Evolutionary conservation across 768 basidiomycete species (phyloP), one percentile per base, ranked within the genome.

Genomic region (Mycena chlorophos): DNA sequence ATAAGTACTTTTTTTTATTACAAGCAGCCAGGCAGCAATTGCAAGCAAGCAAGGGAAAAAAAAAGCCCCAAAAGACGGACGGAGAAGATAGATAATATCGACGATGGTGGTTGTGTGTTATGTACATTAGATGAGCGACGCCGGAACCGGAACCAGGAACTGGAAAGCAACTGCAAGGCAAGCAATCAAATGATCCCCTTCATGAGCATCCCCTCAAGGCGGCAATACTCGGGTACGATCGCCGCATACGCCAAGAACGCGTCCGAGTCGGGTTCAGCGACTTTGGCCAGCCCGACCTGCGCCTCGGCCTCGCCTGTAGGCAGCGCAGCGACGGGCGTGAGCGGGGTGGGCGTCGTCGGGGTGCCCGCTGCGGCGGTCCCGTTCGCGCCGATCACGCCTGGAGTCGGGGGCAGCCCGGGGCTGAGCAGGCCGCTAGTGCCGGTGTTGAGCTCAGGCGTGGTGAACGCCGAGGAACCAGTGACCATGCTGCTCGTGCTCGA

Each of bases 161-260:
- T n/a, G n/a, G n/a, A n/a, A n/a, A n/a, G n/a, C n/a, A n/a, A n/a
- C n/a, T n/a, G n/a, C 34, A 10, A 37, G 34, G n/a, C 34, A 37
- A 37, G n/a, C n/a, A n/a, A 6, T 22, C 27, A 80, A 20, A 80
- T 77, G 45, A 80, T 79, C 23, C 75, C 78, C 65, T 90, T 91
- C 61, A 86, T 80, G 49, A 92, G 70, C 81, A 93, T 86, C 12
- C 83, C 80, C 71, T 94, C 91, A 61, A 94, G 70, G 38, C 91
- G 76, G 73, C 82, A 84, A 68, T 85, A 93, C 72, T 94, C 91
- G 25, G 89, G 88, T 17, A 93, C 87, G 66, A 92, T 88, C 30
- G 89, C 83, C 19, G 90, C 89, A 67, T 94, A 94, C 0, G 87
- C 82, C 83, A 90, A 81, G 70, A 91, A 91, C 52, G 90, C 86